Evolutionary conservation across 2,329 filamentous ascomycete species (phyloP).

Genomic region (Claviceps maximensis): DNA sequence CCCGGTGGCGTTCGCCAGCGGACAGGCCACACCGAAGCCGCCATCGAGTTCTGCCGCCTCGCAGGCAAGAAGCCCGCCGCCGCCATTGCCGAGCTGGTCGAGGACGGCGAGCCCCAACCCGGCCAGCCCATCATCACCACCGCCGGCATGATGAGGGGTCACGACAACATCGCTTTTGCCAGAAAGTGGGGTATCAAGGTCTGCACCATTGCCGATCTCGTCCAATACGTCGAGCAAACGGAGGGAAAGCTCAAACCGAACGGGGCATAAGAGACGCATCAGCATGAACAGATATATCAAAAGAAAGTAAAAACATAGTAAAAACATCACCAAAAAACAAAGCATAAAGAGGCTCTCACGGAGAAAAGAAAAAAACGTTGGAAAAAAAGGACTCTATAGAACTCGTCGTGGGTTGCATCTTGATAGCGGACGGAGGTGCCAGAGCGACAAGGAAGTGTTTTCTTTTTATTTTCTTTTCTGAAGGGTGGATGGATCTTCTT

Average conservation of each 20-base stretch:
- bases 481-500: too few relatives aligned
- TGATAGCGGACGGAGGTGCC: too few relatives aligned
- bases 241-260: conserved; percentile 43
- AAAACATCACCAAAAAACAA: too few relatives aligned
- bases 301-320: too few relatives aligned
- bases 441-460: too few relatives aligned
- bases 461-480: too few relatives aligned
- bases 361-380: too few relatives aligned
- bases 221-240: conserved; percentile 62
- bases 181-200: conserved; percentile 80
- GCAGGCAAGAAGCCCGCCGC: conserved; percentile 65
- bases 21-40: conserved; percentile 84
- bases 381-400: too few relatives aligned
- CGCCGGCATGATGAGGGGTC: conserved; percentile 83
- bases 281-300: not conserved
- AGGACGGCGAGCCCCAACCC: conserved; percentile 61
- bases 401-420: too few relatives aligned
- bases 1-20: conserved; percentile 70
- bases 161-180: conserved; percentile 80
- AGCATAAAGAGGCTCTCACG: too few relatives aligned
- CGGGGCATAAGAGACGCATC: conserved; percentile 18
- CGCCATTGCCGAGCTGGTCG: conserved; percentile 85
- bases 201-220: conserved; percentile 88
- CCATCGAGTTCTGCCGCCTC: conserved; percentile 76
- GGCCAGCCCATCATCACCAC: conserved; percentile 53